phyloP scores from a whole-genome alignment of 441 rosid species.

The Populus hybrid region DNA sequence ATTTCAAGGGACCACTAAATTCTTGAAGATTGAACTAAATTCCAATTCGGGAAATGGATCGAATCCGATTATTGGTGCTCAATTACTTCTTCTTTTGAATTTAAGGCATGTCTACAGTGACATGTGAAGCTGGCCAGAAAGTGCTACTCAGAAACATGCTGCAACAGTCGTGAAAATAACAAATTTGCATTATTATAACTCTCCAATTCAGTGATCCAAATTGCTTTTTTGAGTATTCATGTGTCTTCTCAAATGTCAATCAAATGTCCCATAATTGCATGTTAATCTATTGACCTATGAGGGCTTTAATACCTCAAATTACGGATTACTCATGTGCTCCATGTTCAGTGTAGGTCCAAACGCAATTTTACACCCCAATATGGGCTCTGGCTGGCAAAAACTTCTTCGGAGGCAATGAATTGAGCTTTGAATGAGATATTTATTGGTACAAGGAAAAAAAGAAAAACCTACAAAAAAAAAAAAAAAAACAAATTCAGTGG shows the following conservation, averaged over 20 bases:
- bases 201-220: conserved; percentile 15
- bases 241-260: no score
- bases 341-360: no score
- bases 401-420: no score
- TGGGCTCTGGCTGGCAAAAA: no score
- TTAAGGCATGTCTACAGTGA: not conserved
- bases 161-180: not conserved
- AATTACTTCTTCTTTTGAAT: not conserved
- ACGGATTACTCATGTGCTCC: no score
- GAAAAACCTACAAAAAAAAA: no score
- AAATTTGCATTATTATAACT: not conserved
- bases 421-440: no score
- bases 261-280: no score
- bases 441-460: no score
- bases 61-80: not conserved
- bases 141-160: not conserved
- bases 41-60: not conserved
- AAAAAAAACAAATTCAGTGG: not conserved
- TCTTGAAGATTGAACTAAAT: conserved; percentile 1
- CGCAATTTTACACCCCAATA: no score
- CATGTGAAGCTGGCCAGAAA: not conserved
- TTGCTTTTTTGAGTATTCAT: not conserved
- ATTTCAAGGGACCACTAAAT: not conserved
- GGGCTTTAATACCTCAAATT: no score
- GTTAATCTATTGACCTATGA: no score